A percentile compares a stretch with the other conserved stretches of the same genome.
phyloP scores from a whole-genome alignment of 257 asterid genomes.

The Capsicum rhomboideum region DNA sequence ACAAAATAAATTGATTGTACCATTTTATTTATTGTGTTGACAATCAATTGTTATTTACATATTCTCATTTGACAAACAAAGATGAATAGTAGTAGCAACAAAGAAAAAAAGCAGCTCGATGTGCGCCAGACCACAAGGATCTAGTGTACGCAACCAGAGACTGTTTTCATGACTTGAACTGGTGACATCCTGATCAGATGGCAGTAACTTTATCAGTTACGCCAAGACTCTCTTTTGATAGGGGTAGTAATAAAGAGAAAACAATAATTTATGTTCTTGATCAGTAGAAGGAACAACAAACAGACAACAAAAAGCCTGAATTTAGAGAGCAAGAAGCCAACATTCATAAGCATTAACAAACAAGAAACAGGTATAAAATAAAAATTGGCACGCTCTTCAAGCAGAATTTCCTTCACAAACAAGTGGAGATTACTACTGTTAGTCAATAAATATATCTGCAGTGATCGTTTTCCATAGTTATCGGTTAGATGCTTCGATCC shows the following conservation, averaged over 20 bases:
- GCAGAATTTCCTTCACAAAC: conserved; percentile 14
- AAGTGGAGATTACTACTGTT: neutral
- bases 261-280: conserved; percentile 8
- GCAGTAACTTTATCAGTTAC: no score
- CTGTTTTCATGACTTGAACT: no score
- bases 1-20: no score
- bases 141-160: no score
- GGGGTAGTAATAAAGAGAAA: conserved; percentile 1
- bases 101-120: conserved; percentile 9
- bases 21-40: neutral
- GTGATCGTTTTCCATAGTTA: neutral
- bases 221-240: no score
- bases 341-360: conserved; percentile 9
- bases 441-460: neutral
- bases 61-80: neutral
- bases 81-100: conserved; percentile 6
- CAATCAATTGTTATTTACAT: neutral
- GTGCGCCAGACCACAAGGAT: no score
- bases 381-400: neutral
- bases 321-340: neutral
- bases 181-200: no score
- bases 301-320: conserved; percentile 20
- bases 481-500: neutral
- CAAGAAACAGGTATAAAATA: neutral
- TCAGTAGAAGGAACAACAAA: conserved; percentile 15